Evolutionary conservation across 192 early-diverging fungal species (phyloP).

Genomic region (Backusella circina): DNA sequence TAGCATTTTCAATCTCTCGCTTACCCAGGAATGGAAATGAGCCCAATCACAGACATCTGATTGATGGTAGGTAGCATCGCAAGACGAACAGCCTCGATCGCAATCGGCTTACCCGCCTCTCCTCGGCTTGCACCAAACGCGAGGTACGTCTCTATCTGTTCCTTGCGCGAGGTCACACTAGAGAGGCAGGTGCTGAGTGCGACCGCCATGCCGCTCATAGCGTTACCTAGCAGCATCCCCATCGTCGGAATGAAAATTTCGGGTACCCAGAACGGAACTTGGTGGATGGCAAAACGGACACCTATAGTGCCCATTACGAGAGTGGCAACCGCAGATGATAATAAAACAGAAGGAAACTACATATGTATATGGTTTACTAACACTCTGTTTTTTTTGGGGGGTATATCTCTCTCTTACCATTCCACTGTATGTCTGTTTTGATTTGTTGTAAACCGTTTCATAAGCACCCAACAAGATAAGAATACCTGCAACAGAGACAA

Average conservation of each 20-base stretch:
- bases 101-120: constrained; percentile 76
- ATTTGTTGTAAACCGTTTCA: constrained; percentile 70
- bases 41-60: constrained; percentile 79
- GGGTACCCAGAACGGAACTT: constrained; percentile 67
- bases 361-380: no score
- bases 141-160: constrained; percentile 43
- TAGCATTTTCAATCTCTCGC: no score
- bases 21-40: constrained; percentile 87
- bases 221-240: constrained; percentile 90
- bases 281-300: constrained; percentile 64
- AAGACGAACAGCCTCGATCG: constrained; percentile 62
- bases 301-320: constrained; percentile 56
- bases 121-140: constrained; percentile 79
- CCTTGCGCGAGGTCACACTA: constrained; percentile 38
- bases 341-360: constrained; percentile 46
- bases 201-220: constrained; percentile 69
- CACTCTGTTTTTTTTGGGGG: background rate
- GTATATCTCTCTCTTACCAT: constrained; percentile 52
- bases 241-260: constrained; percentile 81
- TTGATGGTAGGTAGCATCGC: constrained; percentile 82
- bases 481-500: constrained; percentile 40
- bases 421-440: constrained; percentile 63
- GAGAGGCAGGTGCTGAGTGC: constrained; percentile 59
- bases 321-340: constrained; percentile 48
- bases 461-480: constrained; percentile 64